Evolutionary conservation across 805 yeast genomes (phyloP).

Genomic region (Pichia heedii): DNA sequence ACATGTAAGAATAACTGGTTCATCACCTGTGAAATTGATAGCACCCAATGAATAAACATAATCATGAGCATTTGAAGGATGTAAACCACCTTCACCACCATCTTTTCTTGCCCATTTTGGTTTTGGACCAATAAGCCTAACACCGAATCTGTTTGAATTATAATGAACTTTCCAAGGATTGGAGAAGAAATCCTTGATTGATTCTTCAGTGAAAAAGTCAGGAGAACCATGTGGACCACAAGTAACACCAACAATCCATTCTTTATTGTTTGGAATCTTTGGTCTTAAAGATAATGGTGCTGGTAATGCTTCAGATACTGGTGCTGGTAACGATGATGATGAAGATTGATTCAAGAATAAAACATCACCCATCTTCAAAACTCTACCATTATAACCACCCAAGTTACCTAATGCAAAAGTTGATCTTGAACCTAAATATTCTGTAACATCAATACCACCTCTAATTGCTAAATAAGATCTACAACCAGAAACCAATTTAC

Average conservation of each 20-base stretch:
- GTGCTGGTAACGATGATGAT: slow-evolving; percentile 63
- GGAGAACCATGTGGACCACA: slow-evolving; percentile 99
- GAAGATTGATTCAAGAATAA: slow-evolving; percentile 76
- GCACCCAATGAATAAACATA: slow-evolving; percentile 96
- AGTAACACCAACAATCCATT: slow-evolving; percentile 87
- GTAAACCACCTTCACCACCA: slow-evolving; percentile 97
- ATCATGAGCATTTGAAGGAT: slow-evolving; percentile 98
- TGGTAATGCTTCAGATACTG: slow-evolving; percentile 52
- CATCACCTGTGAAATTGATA: slow-evolving; percentile 96
- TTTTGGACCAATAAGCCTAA: slow-evolving; percentile 88
- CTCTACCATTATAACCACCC: slow-evolving; percentile 95
- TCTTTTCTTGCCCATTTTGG: slow-evolving; percentile 94
- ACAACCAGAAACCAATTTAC: slow-evolving; percentile 77
- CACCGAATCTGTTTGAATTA: slow-evolving; percentile 95
- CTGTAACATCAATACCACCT: slow-evolving; percentile 91
- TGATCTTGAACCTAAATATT: slow-evolving; percentile 91
- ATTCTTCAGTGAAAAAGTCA: slow-evolving; percentile 77
- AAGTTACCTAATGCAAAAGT: slow-evolving; percentile 89
- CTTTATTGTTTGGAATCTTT: slow-evolving; percentile 33
- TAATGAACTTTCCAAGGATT: slow-evolving; percentile 91
- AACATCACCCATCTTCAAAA: slow-evolving; percentile 85
- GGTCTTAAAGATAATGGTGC: slow-evolving; percentile 55
- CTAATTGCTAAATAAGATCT: slow-evolving; percentile 83
- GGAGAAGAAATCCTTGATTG: slow-evolving; percentile 64
- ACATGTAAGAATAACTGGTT: slow-evolving; percentile 92